These are phyloP conservation scores for Agroathelia rolfsii DNA, from an alignment of 1,284 basidiomycete species.

Conservation along the genomic window DNA sequence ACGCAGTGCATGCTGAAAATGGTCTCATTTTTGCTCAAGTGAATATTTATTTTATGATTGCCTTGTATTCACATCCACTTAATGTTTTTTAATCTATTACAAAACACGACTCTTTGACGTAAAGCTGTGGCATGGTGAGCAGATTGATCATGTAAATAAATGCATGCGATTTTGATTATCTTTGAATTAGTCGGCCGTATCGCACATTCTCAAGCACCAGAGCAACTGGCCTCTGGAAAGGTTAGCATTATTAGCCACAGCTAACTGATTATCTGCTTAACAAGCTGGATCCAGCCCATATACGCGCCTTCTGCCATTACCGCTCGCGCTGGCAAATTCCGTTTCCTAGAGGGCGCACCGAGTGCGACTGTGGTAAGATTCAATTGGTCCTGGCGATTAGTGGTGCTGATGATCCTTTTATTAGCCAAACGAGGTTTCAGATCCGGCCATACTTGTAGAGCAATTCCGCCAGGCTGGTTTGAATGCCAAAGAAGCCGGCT, in stretches of 20 bases:
- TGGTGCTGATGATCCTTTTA: not conserved
- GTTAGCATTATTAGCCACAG: too few relatives aligned
- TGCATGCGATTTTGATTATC: too few relatives aligned
- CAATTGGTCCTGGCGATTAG: not conserved
- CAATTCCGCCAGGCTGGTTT: slow-evolving; percentile 29
- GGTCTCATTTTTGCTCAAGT: slow-evolving; percentile 30
- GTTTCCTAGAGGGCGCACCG: slow-evolving; percentile 20
- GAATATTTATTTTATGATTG: too few relatives aligned
- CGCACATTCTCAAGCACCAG: too few relatives aligned
- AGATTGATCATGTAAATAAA: not conserved
- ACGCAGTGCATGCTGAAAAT: slow-evolving; percentile 32
- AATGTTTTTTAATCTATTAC: slow-evolving; percentile 24
- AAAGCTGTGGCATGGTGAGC: slow-evolving; percentile 22
- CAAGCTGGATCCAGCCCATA: too few relatives aligned
- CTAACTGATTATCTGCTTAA: too few relatives aligned
- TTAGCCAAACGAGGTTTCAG: slow-evolving; percentile 15
- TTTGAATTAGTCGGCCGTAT: too few relatives aligned
- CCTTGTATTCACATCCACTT: slow-evolving; percentile 25
- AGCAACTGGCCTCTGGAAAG: too few relatives aligned
- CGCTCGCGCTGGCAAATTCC: slow-evolving; percentile 29
- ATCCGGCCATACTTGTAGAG: slow-evolving; percentile 19
- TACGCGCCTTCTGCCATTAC: slow-evolving; percentile 28
- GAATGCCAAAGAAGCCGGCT: slow-evolving; percentile 26
- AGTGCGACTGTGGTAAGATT: slow-evolving; percentile 3
- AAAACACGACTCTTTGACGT: too few relatives aligned